Percentiles rank a stretch among this genome's conserved stretches.
Evolutionary conservation across 2,329 filamentous ascomycete species (phyloP).

Genomic region (Verticillium nubilum): DNA sequence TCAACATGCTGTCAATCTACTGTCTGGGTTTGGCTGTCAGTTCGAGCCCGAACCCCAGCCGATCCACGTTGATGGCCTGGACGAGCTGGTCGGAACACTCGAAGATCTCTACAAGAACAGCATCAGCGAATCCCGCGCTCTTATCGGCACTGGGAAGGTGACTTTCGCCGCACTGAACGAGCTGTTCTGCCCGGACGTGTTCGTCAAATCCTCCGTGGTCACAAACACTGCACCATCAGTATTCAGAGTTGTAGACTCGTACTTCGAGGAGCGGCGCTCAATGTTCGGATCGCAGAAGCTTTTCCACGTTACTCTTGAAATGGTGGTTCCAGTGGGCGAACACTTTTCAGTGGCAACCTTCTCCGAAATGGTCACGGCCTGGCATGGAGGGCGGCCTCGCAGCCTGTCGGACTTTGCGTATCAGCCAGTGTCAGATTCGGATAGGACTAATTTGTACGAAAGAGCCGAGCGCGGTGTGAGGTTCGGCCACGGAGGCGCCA

Average conservation of each 20-base stretch:
- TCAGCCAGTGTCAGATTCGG: not conserved
- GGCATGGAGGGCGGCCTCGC: conserved; percentile 1
- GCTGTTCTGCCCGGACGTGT: conserved; percentile 1
- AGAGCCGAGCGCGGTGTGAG: not conserved
- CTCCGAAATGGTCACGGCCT: conserved; percentile 3
- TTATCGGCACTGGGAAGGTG: conserved; percentile 2
- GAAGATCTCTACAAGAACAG: not conserved
- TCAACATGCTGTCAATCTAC: not conserved
- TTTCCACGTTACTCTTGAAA: conserved; percentile 3
- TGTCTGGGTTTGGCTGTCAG: conserved; percentile 3
- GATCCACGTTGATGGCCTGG: not conserved
- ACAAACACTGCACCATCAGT: not conserved
- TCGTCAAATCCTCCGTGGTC: conserved; percentile 3
- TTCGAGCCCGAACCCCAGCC: not conserved
- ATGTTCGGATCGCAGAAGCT: conserved; percentile 4
- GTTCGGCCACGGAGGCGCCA: conserved; percentile 2
- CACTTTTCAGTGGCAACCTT: conserved; percentile 6
- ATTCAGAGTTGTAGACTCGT: conserved; percentile 1
- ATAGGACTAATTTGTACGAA: not conserved
- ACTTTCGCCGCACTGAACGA: conserved; percentile 1
- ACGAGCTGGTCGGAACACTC: not conserved
- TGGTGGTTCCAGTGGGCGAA: conserved; percentile 2
- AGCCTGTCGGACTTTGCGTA: conserved; percentile 3
- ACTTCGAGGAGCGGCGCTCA: conserved; percentile 4
- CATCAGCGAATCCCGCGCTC: not conserved